phyloP scores from a whole-genome alignment of 2,329 filamentous ascomycete genomes.

The Penicillium rolfsii region DNA sequence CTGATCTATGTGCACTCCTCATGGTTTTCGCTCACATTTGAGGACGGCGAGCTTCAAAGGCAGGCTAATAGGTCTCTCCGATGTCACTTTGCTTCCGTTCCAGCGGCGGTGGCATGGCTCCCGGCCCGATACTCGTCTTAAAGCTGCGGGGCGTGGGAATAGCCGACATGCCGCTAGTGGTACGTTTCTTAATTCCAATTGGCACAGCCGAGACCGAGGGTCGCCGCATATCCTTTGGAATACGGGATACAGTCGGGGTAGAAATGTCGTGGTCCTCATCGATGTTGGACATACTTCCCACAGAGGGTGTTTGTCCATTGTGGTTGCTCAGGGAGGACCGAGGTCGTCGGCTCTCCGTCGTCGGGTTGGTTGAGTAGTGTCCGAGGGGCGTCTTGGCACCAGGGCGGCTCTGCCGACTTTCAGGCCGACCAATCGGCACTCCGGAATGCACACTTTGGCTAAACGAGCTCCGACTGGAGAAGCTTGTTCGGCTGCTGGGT shows the following conservation, averaged over 20 bases:
- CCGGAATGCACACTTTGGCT: slow-evolving; percentile 45
- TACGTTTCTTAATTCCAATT: slow-evolving; percentile 53
- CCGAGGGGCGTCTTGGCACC: slow-evolving; percentile 67
- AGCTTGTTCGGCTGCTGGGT: slow-evolving; percentile 73
- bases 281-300: slow-evolving; percentile 59
- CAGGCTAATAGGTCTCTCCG: slow-evolving; percentile 59
- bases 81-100: slow-evolving; percentile 55
- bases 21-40: neutral
- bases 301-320: slow-evolving; percentile 59
- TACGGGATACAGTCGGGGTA: slow-evolving; percentile 49
- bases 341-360: slow-evolving; percentile 60
- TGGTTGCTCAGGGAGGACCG: slow-evolving; percentile 70
- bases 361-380: slow-evolving; percentile 54
- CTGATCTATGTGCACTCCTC: neutral
- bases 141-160: slow-evolving; percentile 46
- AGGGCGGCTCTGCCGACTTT: slow-evolving; percentile 66
- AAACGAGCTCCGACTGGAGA: slow-evolving; percentile 50
- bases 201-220: slow-evolving; percentile 55
- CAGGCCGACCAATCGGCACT: slow-evolving; percentile 57
- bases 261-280: slow-evolving; percentile 54
- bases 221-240: slow-evolving; percentile 38
- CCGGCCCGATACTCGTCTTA: slow-evolving; percentile 44
- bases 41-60: neutral
- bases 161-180: slow-evolving; percentile 52
- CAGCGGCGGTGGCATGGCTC: slow-evolving; percentile 52